Base-by-base conservation (phyloP, 2,329 filamentous ascomycete species). In the Tolypocladium endophyticum region DNA sequence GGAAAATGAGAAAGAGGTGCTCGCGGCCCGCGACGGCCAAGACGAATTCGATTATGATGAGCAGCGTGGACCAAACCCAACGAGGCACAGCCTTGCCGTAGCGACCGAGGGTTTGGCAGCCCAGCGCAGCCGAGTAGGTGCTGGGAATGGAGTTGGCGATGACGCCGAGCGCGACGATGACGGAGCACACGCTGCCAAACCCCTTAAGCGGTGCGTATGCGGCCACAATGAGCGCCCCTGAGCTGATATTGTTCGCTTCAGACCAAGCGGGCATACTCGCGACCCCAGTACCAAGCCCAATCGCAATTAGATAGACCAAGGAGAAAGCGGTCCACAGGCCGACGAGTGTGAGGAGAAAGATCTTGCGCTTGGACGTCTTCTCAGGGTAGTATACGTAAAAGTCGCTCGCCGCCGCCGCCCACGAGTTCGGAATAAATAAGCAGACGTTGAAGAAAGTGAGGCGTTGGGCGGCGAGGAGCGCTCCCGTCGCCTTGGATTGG, bases 301-400 rank as follows among this genome's bases (percentile, higher is more conserved):
- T 78, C 25, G 79, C 76, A 28, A 83, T 67, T 50, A 84, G 87
- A 74, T 93, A 92, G 62, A 88, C 76, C 1, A 93, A 81, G 1
- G 88, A 86, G 63, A 89, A 74, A 0, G 70, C 60, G 3, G 64
- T 58, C 63, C 88, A 82, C 18, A 94, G 77, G 12, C 90, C 90
- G 30, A 76, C 69, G 71, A 86, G 89, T 36, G 88, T 89, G 69
- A 84, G 85, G 61, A 82, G 66, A 72, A 92, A 93, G 61, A 92
- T 78, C 61, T 85, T 84, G 50, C 70, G 71, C 28, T 83, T 80
- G 36, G 81, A 81, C 47, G 84, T 84, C 30, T 73, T 78, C 3
- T 79, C 76, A 0, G 88, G 88, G 66, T 92, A 89, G 72, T 92
- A 92, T 57, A 90, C 87, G 28, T 87, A 90, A 71, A 92, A 93